Conservation (phyloP, 257 asterid genomes). For the Cordia subcordata region DNA sequence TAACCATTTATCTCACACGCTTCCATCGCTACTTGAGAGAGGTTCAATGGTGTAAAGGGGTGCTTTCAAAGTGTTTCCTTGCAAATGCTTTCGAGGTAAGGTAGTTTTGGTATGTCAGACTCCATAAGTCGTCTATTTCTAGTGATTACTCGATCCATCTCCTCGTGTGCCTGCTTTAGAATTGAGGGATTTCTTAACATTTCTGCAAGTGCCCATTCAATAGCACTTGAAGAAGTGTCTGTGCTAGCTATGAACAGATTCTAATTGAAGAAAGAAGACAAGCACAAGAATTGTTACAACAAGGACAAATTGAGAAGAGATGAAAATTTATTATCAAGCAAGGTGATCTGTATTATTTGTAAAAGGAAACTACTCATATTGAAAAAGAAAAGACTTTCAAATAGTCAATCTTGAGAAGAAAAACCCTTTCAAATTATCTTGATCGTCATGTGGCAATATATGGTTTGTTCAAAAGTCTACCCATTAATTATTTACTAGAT, state of each 20-base stretch:
- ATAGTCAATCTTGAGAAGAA: too few relatives aligned
- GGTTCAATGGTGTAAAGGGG: constrained; percentile 47
- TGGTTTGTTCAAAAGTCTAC: too few relatives aligned
- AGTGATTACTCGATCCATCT: constrained; percentile 40
- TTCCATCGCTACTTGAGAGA: constrained; percentile 29
- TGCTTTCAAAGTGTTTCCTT: constrained; percentile 48
- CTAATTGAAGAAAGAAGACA: constrained; percentile 10
- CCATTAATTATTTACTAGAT: too few relatives aligned
- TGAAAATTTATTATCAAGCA: too few relatives aligned
- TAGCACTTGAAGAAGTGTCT: constrained; percentile 41
- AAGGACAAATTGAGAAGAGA: too few relatives aligned
- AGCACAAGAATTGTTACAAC: too few relatives aligned
- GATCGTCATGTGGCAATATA: too few relatives aligned
- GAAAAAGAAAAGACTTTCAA: too few relatives aligned
- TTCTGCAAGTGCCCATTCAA: constrained; percentile 53
- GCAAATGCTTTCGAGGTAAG: constrained; percentile 41
- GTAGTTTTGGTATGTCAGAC: constrained; percentile 37
- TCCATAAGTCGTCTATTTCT: constrained; percentile 26
- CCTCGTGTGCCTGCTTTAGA: constrained; percentile 30
- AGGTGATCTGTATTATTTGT: too few relatives aligned
- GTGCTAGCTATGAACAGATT: constrained; percentile 45
- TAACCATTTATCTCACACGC: constrained; percentile 35
- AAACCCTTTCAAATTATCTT: too few relatives aligned
- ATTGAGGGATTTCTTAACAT: constrained; percentile 35
- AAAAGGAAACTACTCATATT: too few relatives aligned